Percentiles rank a stretch among this genome's conserved stretches.
Conservation (phyloP, 768 basidiomycete genomes). For the Podaxis carcinomalis region DNA sequence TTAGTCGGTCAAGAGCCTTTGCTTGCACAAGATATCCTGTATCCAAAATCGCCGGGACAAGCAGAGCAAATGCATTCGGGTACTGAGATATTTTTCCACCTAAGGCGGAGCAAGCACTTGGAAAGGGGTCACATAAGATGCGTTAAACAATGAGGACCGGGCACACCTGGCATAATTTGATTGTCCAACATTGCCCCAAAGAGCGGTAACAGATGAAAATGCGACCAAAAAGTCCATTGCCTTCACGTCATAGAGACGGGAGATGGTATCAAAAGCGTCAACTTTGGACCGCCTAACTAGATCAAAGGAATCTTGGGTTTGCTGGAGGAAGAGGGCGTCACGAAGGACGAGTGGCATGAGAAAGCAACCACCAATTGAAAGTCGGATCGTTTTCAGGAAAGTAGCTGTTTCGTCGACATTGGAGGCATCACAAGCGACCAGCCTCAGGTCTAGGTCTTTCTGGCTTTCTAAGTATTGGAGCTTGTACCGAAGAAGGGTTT, state of each 20-base stretch:
- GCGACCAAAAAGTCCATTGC: conserved; percentile 31
- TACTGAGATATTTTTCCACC: conserved; percentile 20
- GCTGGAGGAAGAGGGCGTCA: conserved; percentile 27
- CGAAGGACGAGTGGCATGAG: conserved; percentile 26
- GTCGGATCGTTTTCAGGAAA: conserved; percentile 18
- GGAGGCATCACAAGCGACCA: conserved; percentile 28
- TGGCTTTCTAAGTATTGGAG: conserved; percentile 24
- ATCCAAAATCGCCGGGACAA: conserved; percentile 27
- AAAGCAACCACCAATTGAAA: conserved; percentile 28
- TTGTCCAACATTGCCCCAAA: conserved; percentile 33
- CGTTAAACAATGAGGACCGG: neutral
- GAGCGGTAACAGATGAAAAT: conserved; percentile 26
- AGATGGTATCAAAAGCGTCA: conserved; percentile 23
- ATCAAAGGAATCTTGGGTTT: conserved; percentile 24
- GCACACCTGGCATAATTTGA: conserved; percentile 32
- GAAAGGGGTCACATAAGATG: neutral
- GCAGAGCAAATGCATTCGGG: conserved; percentile 28
- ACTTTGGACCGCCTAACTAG: conserved; percentile 24
- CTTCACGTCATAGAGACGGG: conserved; percentile 20
- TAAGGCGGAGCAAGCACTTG: conserved; percentile 29
- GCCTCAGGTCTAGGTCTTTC: conserved; percentile 24
- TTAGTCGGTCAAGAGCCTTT: conserved; percentile 6
- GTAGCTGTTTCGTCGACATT: conserved; percentile 15
- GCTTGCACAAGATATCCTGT: conserved; percentile 17
- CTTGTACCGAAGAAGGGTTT: conserved; percentile 21